These are phyloP conservation scores for Yamadazyma aaseri DNA, from an alignment of 1,139 yeast genomes.

Conservation along the genomic window DNA sequence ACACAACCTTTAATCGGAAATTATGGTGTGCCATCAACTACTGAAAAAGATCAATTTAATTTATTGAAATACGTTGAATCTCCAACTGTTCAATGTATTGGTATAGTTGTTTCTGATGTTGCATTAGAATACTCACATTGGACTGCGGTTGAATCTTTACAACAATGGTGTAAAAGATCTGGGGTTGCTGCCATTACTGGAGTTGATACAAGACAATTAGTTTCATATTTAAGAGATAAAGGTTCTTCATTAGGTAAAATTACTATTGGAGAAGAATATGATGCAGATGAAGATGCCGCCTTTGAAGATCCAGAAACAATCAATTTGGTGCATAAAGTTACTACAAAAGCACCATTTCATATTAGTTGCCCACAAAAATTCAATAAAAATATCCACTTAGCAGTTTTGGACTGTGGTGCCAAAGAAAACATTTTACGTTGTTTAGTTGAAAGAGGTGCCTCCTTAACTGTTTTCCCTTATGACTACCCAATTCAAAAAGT, in stretches of 20 bases:
- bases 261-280: constrained; percentile 86
- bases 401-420: constrained; percentile 96
- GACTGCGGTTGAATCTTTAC: constrained; percentile 96
- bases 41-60: constrained; percentile 76
- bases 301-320: constrained; percentile 90
- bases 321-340: constrained; percentile 88
- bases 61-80: constrained; percentile 88
- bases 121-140: constrained; percentile 96
- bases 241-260: constrained; percentile 93
- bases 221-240: constrained; percentile 87
- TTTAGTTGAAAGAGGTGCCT: constrained; percentile 90
- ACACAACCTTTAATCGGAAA: constrained; percentile 97
- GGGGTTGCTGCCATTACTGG: constrained; percentile 97
- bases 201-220: constrained; percentile 94
- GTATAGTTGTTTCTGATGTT: constrained; percentile 93
- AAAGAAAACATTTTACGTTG: constrained; percentile 95
- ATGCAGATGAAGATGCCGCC: constrained; percentile 89
- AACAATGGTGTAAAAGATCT: constrained; percentile 94
- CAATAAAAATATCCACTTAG: constrained; percentile 69
- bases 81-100: constrained; percentile 88
- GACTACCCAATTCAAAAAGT: constrained; percentile 90
- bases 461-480: constrained; percentile 93
- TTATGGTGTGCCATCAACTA: constrained; percentile 93
- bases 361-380: constrained; percentile 63
- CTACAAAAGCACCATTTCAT: constrained; percentile 94